Evolutionary conservation across 2,329 filamentous ascomycete species (phyloP), one percentile per base, ranked within the genome.

Genomic region (Monilinia laxa): DNA sequence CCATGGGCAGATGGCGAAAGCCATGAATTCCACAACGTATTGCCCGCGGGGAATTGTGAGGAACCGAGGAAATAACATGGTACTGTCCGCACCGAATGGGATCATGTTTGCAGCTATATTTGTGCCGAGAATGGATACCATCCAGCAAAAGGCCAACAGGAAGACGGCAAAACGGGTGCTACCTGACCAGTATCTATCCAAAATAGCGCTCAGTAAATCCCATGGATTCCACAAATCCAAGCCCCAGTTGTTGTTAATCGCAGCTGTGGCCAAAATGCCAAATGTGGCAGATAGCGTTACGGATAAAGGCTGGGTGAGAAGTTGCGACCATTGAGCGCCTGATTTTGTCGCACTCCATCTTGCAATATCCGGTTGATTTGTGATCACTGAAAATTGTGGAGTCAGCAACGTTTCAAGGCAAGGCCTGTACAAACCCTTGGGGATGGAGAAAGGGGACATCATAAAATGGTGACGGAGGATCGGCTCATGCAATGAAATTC

Each of bases 1-100:
- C 87, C 86, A 89, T 1, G 86, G 86, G 9, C 86, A 84, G 20
- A 81, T 80, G 81, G 85, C 88, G 45, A 82, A 83, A 0, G 75
- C 78, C 20, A 86, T 75, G 10, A 87, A 68, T 5, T 83, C 83
- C 7, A 83, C 81, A 25, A 87, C 75, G 56, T 85, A 76, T 68
- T 83, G 82, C 9, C 85, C 85, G 35, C 85, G 81, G 14, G 78
- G 79, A 72, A 87, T 85, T 68, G 84, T 85, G 70, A 87, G 75
- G 71, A 80, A 85, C n/a, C 77, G 76, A 0, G 84, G 84, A 55
- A 82, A 78, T 3, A 87, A 78, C 25, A 83, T 81, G 10, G 81
- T 83, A 65, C 85, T 79, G 73, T 87, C 83, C 68, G 85, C 84
- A 28, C 83, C 82, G 10, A 81, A 80, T 38, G 79, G 80, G 68